Evolutionary conservation across 2,329 filamentous ascomycete species (phyloP).

Genomic region (Calonectria pauciramosa): DNA sequence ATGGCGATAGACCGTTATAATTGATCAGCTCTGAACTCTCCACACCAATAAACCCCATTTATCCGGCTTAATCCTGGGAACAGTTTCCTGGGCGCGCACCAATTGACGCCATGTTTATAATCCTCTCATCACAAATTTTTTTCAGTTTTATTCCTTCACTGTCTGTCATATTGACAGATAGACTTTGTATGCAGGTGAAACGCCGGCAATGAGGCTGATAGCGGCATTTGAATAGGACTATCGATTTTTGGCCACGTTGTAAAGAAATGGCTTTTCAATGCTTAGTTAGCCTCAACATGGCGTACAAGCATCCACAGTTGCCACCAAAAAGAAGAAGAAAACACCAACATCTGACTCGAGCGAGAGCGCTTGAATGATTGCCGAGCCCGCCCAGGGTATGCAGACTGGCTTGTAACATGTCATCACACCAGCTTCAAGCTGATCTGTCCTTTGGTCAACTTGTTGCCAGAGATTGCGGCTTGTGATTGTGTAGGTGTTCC

Average conservation of each 20-base stretch:
- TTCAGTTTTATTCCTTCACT: neutral
- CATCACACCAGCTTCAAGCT: neutral
- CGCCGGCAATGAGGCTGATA: neutral
- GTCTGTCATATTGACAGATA: neutral
- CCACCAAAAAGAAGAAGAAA: neutral
- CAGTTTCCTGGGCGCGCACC: neutral
- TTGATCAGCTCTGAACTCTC: slow-evolving; percentile 8
- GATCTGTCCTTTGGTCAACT: neutral
- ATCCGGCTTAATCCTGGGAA: neutral
- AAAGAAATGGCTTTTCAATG: neutral
- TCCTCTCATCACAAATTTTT: neutral
- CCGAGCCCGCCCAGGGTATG: neutral
- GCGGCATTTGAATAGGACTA: neutral
- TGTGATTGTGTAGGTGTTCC: neutral
- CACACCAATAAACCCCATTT: slow-evolving; percentile 10
- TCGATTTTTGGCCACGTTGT: neutral
- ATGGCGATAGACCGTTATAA: neutral
- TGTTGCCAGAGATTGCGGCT: neutral
- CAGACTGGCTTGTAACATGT: neutral
- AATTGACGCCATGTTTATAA: neutral
- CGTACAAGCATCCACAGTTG: neutral
- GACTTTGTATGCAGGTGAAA: neutral
- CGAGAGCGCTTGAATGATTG: neutral
- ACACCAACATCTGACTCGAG: neutral
- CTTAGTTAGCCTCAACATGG: neutral